These are phyloP conservation scores for Schrenkiella parvula DNA, from an alignment of 345 rosid species.

Conservation along the genomic window DNA sequence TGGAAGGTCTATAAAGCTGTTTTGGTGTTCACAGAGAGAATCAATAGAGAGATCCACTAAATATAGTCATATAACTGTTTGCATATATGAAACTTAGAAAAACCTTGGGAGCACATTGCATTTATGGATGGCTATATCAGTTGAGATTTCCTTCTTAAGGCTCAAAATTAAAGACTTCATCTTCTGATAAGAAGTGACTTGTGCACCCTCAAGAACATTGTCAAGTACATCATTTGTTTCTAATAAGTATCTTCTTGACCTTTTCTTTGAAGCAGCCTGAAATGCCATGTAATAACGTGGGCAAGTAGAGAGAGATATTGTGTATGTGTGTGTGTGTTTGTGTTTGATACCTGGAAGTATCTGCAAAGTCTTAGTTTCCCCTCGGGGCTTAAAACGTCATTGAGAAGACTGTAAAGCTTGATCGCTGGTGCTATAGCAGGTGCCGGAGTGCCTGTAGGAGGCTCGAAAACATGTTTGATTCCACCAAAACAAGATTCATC, in stretches of 20 bases:
- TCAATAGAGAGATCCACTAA: not conserved
- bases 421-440: conserved; percentile 74
- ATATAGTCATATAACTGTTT: not conserved
- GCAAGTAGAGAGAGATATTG: not conserved
- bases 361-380: conserved; percentile 60
- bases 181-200: conserved; percentile 55
- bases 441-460: conserved; percentile 63
- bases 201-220: conserved; percentile 40
- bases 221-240: conserved; percentile 62
- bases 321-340: not conserved
- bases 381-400: conserved; percentile 70
- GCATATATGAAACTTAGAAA: not conserved
- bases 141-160: conserved; percentile 61
- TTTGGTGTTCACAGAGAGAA: conserved; percentile 25
- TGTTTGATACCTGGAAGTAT: conserved; percentile 65
- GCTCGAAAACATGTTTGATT: conserved; percentile 54
- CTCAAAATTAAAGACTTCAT: conserved; percentile 60
- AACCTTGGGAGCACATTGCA: conserved; percentile 77
- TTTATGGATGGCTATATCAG: conserved; percentile 74
- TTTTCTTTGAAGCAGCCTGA: conserved; percentile 70
- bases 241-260: conserved; percentile 59
- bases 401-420: conserved; percentile 72
- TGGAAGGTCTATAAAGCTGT: conserved; percentile 88
- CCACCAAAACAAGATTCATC: conserved; percentile 61
- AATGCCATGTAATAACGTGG: not conserved